Percentiles rank a stretch among this genome's conserved stretches.
Conservation (phyloP, 23 red algal species). For the Gracilaria caudata region DNA sequence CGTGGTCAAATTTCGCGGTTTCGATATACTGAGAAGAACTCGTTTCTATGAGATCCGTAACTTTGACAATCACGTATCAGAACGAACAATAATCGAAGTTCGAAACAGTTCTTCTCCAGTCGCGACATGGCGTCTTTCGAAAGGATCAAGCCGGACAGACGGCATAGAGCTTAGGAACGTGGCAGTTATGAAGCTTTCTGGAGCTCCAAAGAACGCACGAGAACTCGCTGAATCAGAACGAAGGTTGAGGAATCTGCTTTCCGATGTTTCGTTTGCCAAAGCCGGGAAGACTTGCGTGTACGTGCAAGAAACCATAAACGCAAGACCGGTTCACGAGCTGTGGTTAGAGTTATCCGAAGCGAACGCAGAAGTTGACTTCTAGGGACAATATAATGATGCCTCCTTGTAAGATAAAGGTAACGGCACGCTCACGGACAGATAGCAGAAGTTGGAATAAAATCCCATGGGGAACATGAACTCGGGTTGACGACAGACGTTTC, state of each 20-base stretch:
- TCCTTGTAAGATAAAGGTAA: too few relatives aligned
- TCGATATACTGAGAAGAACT: slow-evolving; percentile 34
- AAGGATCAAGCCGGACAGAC: neutral
- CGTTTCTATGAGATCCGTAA: slow-evolving; percentile 14
- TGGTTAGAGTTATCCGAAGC: slow-evolving; percentile 33
- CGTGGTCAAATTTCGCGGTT: neutral
- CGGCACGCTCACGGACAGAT: too few relatives aligned
- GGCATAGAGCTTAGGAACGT: neutral
- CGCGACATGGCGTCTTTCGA: neutral
- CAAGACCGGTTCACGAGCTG: slow-evolving; percentile 33
- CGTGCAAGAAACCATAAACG: neutral
- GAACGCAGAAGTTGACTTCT: slow-evolving; percentile 25
- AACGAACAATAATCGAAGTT: neutral
- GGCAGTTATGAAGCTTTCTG: neutral
- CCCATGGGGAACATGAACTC: too few relatives aligned
- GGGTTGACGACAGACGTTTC: too few relatives aligned
- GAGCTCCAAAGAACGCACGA: neutral
- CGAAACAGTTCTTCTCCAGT: neutral
- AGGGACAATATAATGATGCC: too few relatives aligned
- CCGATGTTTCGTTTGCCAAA: neutral
- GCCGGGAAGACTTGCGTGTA: slow-evolving; percentile 13
- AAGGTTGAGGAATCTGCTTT: slow-evolving; percentile 3
- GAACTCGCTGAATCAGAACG: neutral
- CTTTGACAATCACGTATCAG: neutral
- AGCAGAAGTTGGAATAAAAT: too few relatives aligned